A percentile compares a stretch with the other conserved stretches of the same genome.
Evolutionary conservation across 2,329 filamentous ascomycete genomes (phyloP).

Genomic region (Grosmannia huntii): DNA sequence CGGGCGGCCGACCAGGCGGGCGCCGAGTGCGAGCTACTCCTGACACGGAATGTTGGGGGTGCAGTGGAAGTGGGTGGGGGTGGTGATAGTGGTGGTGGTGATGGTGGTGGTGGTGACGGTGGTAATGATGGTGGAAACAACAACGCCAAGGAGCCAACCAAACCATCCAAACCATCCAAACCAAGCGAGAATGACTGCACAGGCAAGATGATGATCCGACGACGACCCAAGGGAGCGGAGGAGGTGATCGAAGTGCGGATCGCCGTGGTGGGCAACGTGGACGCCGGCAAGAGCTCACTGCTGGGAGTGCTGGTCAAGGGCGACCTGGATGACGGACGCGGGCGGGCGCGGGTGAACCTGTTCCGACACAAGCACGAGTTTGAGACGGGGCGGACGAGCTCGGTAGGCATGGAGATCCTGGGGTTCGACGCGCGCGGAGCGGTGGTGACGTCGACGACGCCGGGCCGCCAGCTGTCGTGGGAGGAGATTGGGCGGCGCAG

Average conservation of each 20-base stretch:
- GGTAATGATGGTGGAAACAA: not conserved
- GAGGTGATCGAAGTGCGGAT: constrained; percentile 92
- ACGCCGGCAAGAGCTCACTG: constrained; percentile 94
- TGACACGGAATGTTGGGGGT: constrained; percentile 85
- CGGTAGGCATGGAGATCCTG: constrained; percentile 98
- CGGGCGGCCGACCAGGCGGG: constrained; percentile 50
- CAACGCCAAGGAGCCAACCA: not conserved
- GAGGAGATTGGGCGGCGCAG: constrained; percentile 93
- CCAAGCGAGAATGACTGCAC: constrained; percentile 58
- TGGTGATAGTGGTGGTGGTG: not conserved
- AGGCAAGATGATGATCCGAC: constrained; percentile 78
- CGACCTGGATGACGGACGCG: constrained; percentile 84
- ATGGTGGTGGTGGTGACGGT: not conserved
- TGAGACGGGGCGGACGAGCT: constrained; percentile 87
- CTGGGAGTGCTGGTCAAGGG: constrained; percentile 93
- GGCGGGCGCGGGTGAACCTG: constrained; percentile 85
- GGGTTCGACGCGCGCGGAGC: constrained; percentile 83
- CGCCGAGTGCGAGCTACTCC: constrained; percentile 67
- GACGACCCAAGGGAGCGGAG: constrained; percentile 60
- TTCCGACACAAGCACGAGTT: constrained; percentile 98
- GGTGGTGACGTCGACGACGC: constrained; percentile 67
- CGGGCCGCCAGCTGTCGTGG: constrained; percentile 79
- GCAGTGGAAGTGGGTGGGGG: constrained; percentile 45
- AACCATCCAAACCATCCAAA: too few relatives aligned
- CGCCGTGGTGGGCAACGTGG: constrained; percentile 93